Base-by-base conservation (phyloP, 1,284 basidiomycete species). In the Tylopilus sp. region DNA sequence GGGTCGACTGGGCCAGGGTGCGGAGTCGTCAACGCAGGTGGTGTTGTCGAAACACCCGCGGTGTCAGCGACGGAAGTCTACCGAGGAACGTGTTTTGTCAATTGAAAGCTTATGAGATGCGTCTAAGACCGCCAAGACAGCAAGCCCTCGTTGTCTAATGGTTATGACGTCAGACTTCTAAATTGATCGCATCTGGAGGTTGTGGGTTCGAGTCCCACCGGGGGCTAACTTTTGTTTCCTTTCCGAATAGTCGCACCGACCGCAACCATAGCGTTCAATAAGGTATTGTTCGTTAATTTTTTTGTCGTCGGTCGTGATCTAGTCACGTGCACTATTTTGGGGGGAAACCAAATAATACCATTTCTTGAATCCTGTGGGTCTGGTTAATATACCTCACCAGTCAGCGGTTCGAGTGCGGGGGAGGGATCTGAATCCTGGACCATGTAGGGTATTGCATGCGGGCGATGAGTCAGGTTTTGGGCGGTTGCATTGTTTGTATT, bases 131-230 rank as follows among this genome's bases (percentile, higher is more conserved):
- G 0, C 0, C 0, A 6, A 9, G 2, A 1, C 13, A 16, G 5
- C 18, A 63, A 51, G 81, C 79, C 81, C 79, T 73, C 75, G 75
- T 83, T 81, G 81, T 83, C 81, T 83, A 82, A 82, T 81, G 81
- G 79, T 70, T 80, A 83, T 83, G 81, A 82, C 81, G 81, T 82
- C 81, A 83, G 81, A 83, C 81, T 83, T 83, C 80, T 82, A 82
- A 51, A 75, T 72, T 77, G 81, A 79, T 79, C 73, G n/a, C n/a
- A 54, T 82, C 80, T 83, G 81, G 78, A 82, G 81, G 80, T 77
- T 82, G 79, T 75, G 80, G 74, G 81, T 82, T 83, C 81, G 80
- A 82, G 73, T 82, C 80, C 74, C 79, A 76, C 79, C 76, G 75
- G 79, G 80, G 79, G 81, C 78, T 51, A 46, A 15, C 11, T 52